Evolutionary conservation across 2,329 filamentous ascomycete species (phyloP).

Genomic region (Apiospora hydei): DNA sequence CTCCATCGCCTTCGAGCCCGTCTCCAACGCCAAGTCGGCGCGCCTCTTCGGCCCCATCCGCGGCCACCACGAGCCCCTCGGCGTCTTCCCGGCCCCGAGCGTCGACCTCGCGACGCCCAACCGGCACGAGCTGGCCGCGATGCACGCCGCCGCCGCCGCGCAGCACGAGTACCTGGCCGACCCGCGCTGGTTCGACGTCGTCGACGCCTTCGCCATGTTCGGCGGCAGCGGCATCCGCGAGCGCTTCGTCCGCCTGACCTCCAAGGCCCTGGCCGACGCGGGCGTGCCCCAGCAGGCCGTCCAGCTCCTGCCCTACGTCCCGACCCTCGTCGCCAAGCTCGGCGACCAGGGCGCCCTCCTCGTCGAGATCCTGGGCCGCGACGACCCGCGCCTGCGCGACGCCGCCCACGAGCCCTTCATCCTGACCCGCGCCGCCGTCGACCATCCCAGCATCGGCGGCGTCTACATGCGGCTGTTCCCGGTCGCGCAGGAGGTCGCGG

Average conservation of each 20-base stretch:
- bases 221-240: conserved; percentile 78
- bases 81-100: conserved; percentile 66
- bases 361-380: conserved; percentile 71
- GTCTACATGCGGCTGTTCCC: conserved; percentile 83
- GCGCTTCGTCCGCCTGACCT: conserved; percentile 74
- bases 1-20: conserved; percentile 84
- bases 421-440: conserved; percentile 66
- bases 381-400: conserved; percentile 71
- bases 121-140: conserved; percentile 77
- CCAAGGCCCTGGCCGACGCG: conserved; percentile 71
- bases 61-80: conserved; percentile 48
- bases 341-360: conserved; percentile 79
- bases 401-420: conserved; percentile 73
- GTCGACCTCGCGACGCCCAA: conserved; percentile 85
- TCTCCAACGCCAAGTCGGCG: conserved; percentile 80
- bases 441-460: conserved; percentile 68
- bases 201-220: conserved; percentile 68
- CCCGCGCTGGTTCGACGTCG: conserved; percentile 77
- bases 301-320: conserved; percentile 87
- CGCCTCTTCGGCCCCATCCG: conserved; percentile 65
- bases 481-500: conserved; percentile 68
- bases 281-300: conserved; percentile 86
- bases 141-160: conserved; percentile 76
- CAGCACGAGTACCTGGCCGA: conserved; percentile 72
- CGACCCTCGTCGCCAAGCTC: conserved; percentile 84